Percentiles rank a stretch among this genome's conserved stretches.
Conservation (phyloP, 805 yeast species). For the Metahyphopichia silvanorum region DNA sequence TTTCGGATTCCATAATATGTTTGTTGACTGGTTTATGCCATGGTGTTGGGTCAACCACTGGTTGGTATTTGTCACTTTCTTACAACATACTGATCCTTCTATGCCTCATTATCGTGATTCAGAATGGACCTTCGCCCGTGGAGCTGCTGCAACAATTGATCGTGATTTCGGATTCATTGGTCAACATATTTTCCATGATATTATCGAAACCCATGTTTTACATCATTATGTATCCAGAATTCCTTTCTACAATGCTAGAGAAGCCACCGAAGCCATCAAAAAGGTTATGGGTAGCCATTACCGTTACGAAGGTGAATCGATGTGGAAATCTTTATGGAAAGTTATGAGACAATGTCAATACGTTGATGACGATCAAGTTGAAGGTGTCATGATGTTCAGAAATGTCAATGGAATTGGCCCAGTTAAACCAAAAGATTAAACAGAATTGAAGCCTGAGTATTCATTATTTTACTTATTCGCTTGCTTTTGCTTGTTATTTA, state of each 20-base stretch:
- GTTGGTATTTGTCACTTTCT: constrained; percentile 60
- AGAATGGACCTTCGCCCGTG: constrained; percentile 64
- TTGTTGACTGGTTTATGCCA: constrained; percentile 57
- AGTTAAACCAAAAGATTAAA: constrained; percentile 17
- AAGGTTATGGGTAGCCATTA: constrained; percentile 54
- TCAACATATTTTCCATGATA: constrained; percentile 54
- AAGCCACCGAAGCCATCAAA: constrained; percentile 49
- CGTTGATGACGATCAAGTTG: constrained; percentile 46
- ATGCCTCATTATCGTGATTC: constrained; percentile 56
- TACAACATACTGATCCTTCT: constrained; percentile 59
- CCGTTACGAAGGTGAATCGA: constrained; percentile 47
- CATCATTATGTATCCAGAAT: constrained; percentile 55
- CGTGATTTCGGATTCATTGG: constrained; percentile 61
- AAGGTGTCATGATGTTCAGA: constrained; percentile 65
- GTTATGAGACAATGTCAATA: constrained; percentile 63
- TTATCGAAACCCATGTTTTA: constrained; percentile 56
- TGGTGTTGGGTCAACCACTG: constrained; percentile 61
- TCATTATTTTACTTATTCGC: background rate
- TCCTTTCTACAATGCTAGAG: constrained; percentile 55
- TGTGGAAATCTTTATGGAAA: constrained; percentile 59
- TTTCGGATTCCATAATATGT: constrained; percentile 48
- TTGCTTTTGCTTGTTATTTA: background rate
- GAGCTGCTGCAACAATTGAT: constrained; percentile 66
- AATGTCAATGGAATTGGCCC: constrained; percentile 56
- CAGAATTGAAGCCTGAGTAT: no score